phyloP scores from a whole-genome alignment of 345 rosid species.

The Dipteronia dyeriana region DNA sequence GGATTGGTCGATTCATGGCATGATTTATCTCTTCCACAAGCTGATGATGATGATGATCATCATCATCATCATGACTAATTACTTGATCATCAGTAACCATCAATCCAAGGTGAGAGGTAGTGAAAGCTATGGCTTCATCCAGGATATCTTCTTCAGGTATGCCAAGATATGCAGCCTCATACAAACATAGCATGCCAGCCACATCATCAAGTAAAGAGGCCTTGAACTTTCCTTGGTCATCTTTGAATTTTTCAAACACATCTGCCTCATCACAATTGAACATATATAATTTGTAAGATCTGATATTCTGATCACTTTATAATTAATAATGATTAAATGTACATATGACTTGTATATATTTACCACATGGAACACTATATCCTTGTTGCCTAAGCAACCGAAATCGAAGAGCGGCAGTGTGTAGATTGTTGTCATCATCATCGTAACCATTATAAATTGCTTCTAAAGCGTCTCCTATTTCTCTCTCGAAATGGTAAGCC shows the following conservation, averaged over 20 bases:
- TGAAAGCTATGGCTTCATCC: constrained; percentile 26
- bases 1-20: constrained; percentile 10
- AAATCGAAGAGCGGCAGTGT: constrained; percentile 23
- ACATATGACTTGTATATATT: background rate
- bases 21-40: background rate
- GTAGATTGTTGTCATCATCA: constrained; percentile 2
- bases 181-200: constrained; percentile 16
- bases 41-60: no score
- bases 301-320: no score
- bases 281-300: no score
- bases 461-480: constrained; percentile 25
- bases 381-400: constrained; percentile 38
- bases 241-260: constrained; percentile 1
- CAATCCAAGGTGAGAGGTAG: constrained; percentile 2
- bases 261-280: background rate
- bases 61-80: background rate
- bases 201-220: constrained; percentile 6
- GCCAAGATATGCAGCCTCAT: constrained; percentile 18
- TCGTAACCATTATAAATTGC: background rate
- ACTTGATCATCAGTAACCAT: background rate
- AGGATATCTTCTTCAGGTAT: constrained; percentile 19
- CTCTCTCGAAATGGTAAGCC: constrained; percentile 29
- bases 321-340: background rate
- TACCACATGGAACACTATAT: constrained; percentile 20
- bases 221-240: constrained; percentile 19